Base-by-base conservation (phyloP, 352 stramenopile species). In the Phytophthora cryptogea region DNA sequence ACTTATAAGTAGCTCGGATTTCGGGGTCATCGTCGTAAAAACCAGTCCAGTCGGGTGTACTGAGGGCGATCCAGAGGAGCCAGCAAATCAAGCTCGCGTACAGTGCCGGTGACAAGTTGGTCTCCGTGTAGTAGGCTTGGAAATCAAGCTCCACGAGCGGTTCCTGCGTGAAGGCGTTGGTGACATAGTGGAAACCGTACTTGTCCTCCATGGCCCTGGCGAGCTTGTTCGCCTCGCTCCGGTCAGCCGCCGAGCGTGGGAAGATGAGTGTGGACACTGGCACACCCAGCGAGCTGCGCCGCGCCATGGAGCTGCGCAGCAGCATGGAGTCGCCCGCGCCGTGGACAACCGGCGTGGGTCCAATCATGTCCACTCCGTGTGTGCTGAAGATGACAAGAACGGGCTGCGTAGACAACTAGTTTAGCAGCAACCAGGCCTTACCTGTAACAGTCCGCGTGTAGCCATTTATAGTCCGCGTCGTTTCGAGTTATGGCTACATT, bases 111-210 rank as follows among this genome's bases (percentile, higher is more conserved):
- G 76, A 58, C 37, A 93, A 50, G 20, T 78, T 88, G 27, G 80
- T 91, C 64, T 91, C 79, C 10, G 63, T 85, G 71, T 80, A 91
- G 66, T 71, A 93, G n/a, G 78, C 80, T n/a, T 80, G 66, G 63
- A 90, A 93, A 61, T 93, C 83, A n/a, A 86, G 54, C 57, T 93
- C 84, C 11, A 86, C 59, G 14, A 83, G 59, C 33, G 74, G 68
- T 16, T 75, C 70, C 49, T 78, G 55, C 26, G 74, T 88, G 58
- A 93, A 91, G 6, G 72, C 66, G 65, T 90, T 91, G 35, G 82
- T 90, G 49, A 93, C 70, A 53, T 81, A 93, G 71, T 93, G 80
- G 68, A 93, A 93, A 49, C 81, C 84, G 55, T 88, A 91, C 60
- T 82, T 86, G 54, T 93, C 84, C 63, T 91, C 82, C 76, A 90